Conservation (phyloP, 495 filamentous ascomycete species). For the Neurospora sp. region DNA sequence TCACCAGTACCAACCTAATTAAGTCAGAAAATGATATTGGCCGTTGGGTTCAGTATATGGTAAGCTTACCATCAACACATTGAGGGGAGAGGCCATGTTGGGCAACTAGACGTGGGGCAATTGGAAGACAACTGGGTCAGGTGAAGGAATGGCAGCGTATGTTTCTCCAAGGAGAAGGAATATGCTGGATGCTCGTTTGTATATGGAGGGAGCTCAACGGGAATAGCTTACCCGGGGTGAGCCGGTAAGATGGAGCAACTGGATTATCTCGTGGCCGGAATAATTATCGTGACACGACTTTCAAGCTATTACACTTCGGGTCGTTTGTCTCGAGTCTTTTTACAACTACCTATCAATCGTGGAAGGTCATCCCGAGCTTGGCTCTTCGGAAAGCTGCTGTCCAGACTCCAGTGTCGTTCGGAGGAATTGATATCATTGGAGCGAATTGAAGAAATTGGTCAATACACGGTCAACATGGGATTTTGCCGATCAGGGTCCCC, state of each 20-base stretch:
- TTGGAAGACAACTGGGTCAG: background rate
- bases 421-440: background rate
- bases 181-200: background rate
- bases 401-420: background rate
- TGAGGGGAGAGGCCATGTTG: constrained; percentile 32
- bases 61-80: constrained; percentile 70
- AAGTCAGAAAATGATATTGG: background rate
- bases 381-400: background rate
- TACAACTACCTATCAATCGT: background rate
- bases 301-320: background rate
- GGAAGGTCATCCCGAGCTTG: background rate
- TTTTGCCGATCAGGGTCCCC: background rate
- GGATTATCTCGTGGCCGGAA: background rate
- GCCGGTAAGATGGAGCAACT: background rate
- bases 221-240: background rate
- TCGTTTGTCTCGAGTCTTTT: background rate
- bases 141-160: background rate
- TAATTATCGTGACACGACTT: background rate
- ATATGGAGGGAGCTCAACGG: background rate
- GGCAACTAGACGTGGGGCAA: background rate
- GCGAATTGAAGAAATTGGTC: background rate
- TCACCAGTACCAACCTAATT: constrained; percentile 76
- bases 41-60: constrained; percentile 6
- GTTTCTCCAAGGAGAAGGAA: background rate
- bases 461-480: background rate